These are phyloP conservation scores for Malus sylvestris DNA, from an alignment of 306 rosid genomes.

Conservation along the genomic window DNA sequence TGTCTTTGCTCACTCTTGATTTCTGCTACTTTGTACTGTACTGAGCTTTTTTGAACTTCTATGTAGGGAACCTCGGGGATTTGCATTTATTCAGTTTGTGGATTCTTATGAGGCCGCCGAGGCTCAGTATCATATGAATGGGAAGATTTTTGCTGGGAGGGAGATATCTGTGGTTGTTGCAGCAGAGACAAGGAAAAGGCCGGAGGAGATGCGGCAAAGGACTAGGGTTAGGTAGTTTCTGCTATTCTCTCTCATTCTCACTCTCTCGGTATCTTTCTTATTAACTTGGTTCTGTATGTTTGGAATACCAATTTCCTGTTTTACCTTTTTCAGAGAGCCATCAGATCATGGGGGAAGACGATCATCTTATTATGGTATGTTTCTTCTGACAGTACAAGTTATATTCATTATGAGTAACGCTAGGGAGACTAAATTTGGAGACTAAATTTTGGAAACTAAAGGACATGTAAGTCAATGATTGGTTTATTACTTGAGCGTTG, in stretches of 20 bases:
- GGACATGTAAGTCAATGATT: too few relatives aligned
- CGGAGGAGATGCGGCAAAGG: constrained; percentile 92
- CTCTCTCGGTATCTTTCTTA: background rate
- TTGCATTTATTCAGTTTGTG: constrained; percentile 96
- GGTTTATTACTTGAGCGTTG: too few relatives aligned
- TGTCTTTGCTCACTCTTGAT: constrained; percentile 18
- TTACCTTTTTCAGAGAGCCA: constrained; percentile 51
- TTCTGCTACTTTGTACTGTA: constrained; percentile 24
- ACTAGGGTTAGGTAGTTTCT: constrained; percentile 52
- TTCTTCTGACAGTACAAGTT: background rate
- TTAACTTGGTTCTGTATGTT: constrained; percentile 1
- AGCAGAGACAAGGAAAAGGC: constrained; percentile 92
- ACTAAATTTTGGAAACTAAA: too few relatives aligned
- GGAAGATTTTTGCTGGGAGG: constrained; percentile 90
- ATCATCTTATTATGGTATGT: constrained; percentile 73
- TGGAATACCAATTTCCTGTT: constrained; percentile 9
- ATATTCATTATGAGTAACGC: background rate
- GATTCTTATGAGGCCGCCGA: constrained; percentile 91
- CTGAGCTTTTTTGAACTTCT: constrained; percentile 25
- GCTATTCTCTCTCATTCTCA: background rate
- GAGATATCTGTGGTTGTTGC: constrained; percentile 96
- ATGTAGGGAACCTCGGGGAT: constrained; percentile 93
- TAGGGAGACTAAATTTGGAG: too few relatives aligned
- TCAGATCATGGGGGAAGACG: constrained; percentile 56
- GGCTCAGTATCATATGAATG: constrained; percentile 97